A percentile compares a stretch with the other conserved stretches of the same genome.
phyloP scores from a whole-genome alignment of 352 stramenopile genomes.

The Phytopythium oedochilum region DNA sequence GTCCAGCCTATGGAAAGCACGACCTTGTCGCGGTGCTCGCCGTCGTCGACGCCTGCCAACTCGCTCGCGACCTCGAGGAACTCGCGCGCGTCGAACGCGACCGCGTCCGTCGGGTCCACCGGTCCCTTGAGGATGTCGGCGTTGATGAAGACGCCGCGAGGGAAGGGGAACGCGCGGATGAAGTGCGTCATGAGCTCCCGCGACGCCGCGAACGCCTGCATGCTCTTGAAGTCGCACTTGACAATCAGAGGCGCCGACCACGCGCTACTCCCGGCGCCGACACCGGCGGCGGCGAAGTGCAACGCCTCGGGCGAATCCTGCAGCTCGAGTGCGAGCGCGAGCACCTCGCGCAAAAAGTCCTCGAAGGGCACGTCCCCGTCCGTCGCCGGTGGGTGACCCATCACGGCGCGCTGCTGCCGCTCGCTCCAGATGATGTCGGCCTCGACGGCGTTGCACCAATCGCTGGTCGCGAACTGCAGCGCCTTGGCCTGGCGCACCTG shows the following conservation, averaged over 20 bases:
- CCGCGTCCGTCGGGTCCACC: constrained; percentile 21
- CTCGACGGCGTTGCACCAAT: constrained; percentile 58
- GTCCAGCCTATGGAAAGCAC: constrained; percentile 75
- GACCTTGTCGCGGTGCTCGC: constrained; percentile 44
- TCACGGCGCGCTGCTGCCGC: constrained; percentile 38
- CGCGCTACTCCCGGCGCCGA: background rate
- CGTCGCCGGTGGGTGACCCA: constrained; percentile 59
- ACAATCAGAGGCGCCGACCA: constrained; percentile 47
- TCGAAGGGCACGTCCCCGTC: constrained; percentile 46
- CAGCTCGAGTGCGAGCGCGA: constrained; percentile 16
- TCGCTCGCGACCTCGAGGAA: constrained; percentile 41
- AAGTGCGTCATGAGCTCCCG: constrained; percentile 28
- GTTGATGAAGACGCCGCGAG: constrained; percentile 57
- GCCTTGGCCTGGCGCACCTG: constrained; percentile 22
- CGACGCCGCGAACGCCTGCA: constrained; percentile 33
- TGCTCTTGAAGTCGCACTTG: constrained; percentile 73
- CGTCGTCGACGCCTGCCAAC: constrained; percentile 20
- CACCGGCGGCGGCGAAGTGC: background rate
- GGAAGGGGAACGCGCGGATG: constrained; percentile 40
- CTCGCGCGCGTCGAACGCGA: constrained; percentile 36
- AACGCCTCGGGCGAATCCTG: constrained; percentile 3
- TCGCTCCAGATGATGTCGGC: constrained; percentile 71
- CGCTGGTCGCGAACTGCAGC: constrained; percentile 8
- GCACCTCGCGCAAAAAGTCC: constrained; percentile 45
- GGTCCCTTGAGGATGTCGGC: constrained; percentile 61